These are phyloP conservation scores for Calonectria pauciramosa DNA, from an alignment of 2,329 filamentous ascomycete species.

Conservation along the genomic window DNA sequence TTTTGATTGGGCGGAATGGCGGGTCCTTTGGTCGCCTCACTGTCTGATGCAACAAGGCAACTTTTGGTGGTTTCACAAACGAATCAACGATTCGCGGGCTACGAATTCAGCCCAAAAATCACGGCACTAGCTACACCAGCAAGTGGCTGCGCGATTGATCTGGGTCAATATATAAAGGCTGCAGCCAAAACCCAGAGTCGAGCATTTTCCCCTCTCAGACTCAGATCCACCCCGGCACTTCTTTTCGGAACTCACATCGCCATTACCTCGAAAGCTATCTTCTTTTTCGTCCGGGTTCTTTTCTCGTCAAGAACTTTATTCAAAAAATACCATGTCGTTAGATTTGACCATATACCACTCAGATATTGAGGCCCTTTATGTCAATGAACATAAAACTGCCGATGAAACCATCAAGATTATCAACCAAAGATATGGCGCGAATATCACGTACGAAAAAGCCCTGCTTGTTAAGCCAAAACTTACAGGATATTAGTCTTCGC, in stretches of 20 bases:
- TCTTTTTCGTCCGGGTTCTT: not conserved
- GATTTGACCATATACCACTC: not conserved
- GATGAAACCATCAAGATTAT: not conserved
- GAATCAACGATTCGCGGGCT: not conserved
- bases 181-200: too few relatives aligned
- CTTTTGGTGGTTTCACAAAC: not conserved
- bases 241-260: not conserved
- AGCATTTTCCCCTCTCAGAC: not conserved
- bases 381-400: not conserved
- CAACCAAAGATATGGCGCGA: not conserved
- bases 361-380: not conserved
- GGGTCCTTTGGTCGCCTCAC: not conserved
- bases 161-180: not conserved
- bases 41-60: not conserved
- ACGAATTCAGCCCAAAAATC: not conserved
- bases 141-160: too few relatives aligned
- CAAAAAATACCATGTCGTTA: not conserved
- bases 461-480: not conserved
- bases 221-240: too few relatives aligned
- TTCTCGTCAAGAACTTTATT: too few relatives aligned
- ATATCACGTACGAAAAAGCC: not conserved
- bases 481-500: not conserved
- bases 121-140: not conserved
- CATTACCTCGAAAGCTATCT: not conserved
- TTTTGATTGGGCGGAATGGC: not conserved